Base-by-base conservation (phyloP, 1,139 yeast species). In the Saccharomyces hybrid region DNA sequence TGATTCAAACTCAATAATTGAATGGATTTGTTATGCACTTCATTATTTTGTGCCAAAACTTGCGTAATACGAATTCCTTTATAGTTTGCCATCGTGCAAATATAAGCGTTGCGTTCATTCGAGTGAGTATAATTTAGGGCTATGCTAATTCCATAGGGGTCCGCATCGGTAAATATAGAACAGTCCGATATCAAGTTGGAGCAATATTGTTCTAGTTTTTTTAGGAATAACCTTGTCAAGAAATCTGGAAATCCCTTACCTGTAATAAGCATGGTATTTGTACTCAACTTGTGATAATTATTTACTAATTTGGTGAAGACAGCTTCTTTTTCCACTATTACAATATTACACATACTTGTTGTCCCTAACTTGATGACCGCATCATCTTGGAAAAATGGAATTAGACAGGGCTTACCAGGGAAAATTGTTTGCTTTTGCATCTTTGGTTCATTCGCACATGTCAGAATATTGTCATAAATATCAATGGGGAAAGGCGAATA, bases 241-340 rank as follows among this genome's bases (percentile, higher is more conserved):
- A 55, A 55, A 53, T 71, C 75, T 3, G 75, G 74, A 51, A 68
- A 70, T 1, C 75, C 75, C 54, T 70, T 71, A 1, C 73, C 75
- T 0, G 73, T 70, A n/a, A 71, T 55, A 0, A 70, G 20, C 1
- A 71, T 54, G 20, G 58, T 52, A 31, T 61, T 52, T n/a, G 52
- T 28, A 14, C 49, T 51, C 2, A 50, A 31, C 5, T 20, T n/a
- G 11, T 42, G 11, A 7, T 47, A 14, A 20, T 53, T 54, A 27
- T 50, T 58, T 30, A 60, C 50, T 11, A 68, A 16, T 32, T 60
- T 66, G 31, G 62, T 63, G 54, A 61, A 70, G 8, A 67, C 60
- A 0, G 72, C 71, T 49, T 70, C 72, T 49, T 69, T 69, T 52
- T 69, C 73, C 2, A 68, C 50, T 1, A 67, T 63, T 7, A 67